phyloP scores from a whole-genome alignment of 176 grass and related monocot genomes.

The Musa itinerans region DNA sequence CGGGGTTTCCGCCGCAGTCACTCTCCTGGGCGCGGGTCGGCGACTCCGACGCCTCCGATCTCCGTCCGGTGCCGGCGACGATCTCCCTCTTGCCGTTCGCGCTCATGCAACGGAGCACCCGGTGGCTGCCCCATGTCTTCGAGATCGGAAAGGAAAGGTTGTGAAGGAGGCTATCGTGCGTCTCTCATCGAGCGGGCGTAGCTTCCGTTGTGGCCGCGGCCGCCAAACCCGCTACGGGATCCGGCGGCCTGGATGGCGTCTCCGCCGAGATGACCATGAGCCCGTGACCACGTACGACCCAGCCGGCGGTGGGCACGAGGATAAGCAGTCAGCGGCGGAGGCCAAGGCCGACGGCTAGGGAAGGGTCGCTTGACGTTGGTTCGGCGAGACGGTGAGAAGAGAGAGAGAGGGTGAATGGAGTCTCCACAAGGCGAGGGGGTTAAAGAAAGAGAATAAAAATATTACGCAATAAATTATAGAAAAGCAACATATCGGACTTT shows the following conservation, averaged over 20 bases:
- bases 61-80: constrained; percentile 4
- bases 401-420: not conserved
- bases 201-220: not conserved
- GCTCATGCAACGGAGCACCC: constrained; percentile 31
- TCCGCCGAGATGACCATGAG: not conserved
- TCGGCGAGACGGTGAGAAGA: not conserved
- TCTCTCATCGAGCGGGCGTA: not conserved
- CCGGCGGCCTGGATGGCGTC: not conserved
- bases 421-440: not conserved
- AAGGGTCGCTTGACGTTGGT: not conserved
- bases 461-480: not conserved
- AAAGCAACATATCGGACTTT: not conserved
- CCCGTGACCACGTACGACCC: not conserved
- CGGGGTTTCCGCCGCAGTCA: constrained; percentile 25
- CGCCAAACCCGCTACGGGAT: not conserved
- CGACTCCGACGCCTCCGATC: not conserved
- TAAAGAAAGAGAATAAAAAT: not conserved
- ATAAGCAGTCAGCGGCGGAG: not conserved
- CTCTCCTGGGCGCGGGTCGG: not conserved
- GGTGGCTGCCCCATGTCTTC: constrained; percentile 59
- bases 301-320: not conserved
- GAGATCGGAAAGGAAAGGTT: constrained; percentile 35
- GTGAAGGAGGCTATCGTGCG: not conserved
- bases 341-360: not conserved
- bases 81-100: constrained; percentile 9